Conservation (phyloP, 2,329 filamentous ascomycete species). For the Annulohypoxylon truncatum region DNA sequence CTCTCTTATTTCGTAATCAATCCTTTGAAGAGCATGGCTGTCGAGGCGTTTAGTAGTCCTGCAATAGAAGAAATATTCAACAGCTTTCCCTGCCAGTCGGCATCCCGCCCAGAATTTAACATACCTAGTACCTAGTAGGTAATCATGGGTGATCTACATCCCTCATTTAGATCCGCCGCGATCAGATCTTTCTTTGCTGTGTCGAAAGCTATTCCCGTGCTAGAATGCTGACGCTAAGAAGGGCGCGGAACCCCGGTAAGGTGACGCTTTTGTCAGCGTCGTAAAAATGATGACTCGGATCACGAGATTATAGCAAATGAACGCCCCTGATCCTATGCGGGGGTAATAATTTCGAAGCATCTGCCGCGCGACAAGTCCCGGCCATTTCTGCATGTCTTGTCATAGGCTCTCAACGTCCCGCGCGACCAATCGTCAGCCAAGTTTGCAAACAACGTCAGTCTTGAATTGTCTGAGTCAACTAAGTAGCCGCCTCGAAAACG, state of each 20-base stretch:
- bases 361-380: slow-evolving; percentile 17
- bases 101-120: background rate
- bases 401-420: slow-evolving; percentile 6
- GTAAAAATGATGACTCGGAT: slow-evolving; percentile 4
- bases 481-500: slow-evolving; percentile 9
- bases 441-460: slow-evolving; percentile 15
- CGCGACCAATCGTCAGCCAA: slow-evolving; percentile 15
- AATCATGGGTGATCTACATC: slow-evolving; percentile 16
- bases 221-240: slow-evolving; percentile 15
- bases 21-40: background rate
- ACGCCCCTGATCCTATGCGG: slow-evolving; percentile 4
- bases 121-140: too few species aligned
- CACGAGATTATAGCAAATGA: slow-evolving; percentile 14
- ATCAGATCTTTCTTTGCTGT: slow-evolving; percentile 29
- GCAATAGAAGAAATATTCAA: background rate
- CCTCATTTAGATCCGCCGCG: slow-evolving; percentile 23
- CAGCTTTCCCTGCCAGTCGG: background rate
- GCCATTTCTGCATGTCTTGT: slow-evolving; percentile 35
- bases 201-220: slow-evolving; percentile 21
- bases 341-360: slow-evolving; percentile 10
- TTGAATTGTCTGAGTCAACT: slow-evolving; percentile 19
- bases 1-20: slow-evolving; percentile 4
- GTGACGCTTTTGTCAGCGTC: slow-evolving; percentile 13
- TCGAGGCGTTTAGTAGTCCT: background rate
- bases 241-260: slow-evolving; percentile 2